Base-by-base conservation (phyloP, 106 monocot species). In the Allium cepa region DNA sequence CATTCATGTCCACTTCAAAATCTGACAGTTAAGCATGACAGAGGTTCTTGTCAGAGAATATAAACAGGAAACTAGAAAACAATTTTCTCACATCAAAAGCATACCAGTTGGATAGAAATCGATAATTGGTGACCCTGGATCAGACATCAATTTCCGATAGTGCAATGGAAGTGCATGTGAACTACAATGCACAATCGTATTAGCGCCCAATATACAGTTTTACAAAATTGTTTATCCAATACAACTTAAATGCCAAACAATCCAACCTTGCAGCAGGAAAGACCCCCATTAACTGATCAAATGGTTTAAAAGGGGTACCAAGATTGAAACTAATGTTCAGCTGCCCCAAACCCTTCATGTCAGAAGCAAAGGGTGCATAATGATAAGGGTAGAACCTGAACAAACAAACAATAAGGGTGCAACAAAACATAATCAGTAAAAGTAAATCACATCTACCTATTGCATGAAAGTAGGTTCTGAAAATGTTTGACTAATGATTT, bases 1-100 rank as follows among this genome's bases (percentile, higher is more conserved):
- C 91, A 79, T 88, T 92, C 96, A 96, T 91, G 68, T 96, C 96
- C 52, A 96, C 88, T 74, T 96, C 92, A 86, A 96, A 96, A 86
- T 96, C 96, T 96, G 72, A 52, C 48, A 75, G 53, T 26, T 4
- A 64, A 64, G 64, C 57, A 36, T 2, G 14, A 62, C 6, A 36
- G 28, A 9, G 28, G 17, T 9, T 62, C 28, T 62, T 36, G 28
- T 62, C 18, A 45, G 27, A 45, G 62, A 62, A 36, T 36, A 1
- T 36, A 50, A 18, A 58, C 28, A 52, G 17, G 67, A 4, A 26
- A 53, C 12, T 7, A 28, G 18, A 28, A 60, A 60, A 17, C 22
- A 36, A 15, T 56, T 49, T 64, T 7, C 26, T 60, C 5, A 78
- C 3, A 28, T 10, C 47, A 61, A 67, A 52, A 58, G 8, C 27